Evolutionary conservation across 1,284 basidiomycete genomes (phyloP), one percentile per base, ranked within the genome.

Genomic region (Microbotryum violaceum): DNA sequence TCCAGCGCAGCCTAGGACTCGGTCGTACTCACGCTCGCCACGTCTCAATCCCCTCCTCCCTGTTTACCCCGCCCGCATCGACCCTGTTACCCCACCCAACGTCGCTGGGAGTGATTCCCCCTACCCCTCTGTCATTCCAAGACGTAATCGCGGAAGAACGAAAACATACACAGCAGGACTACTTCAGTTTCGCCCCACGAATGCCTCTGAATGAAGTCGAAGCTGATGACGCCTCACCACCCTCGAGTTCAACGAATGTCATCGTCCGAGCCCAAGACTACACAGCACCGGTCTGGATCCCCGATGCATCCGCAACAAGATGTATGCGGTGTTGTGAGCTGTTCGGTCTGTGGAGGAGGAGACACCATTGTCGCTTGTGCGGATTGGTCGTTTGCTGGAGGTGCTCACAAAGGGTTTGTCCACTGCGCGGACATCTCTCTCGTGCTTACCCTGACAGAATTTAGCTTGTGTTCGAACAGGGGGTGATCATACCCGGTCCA

Each of bases 311-410:
- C 71, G 85, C 88, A 9, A 82, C 83, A 63, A 80, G 81, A 49
- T 96, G 91, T 74, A 89, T 89, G 87, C 80, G 87, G 16, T 96
- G 91, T 72, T 82, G 82, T 14, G 78, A 82, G 56, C 70, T 80
- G 25, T 96, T 96, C 75, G 86, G 87, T 6, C 85, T 91, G 80
- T 82, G 88, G 74, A 79, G 89, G 64, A 77, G 92, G 68, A 81
- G 88, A 70, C 91, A 96, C 74, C 91, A 96, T 73, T 96, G 91
- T 75, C 78, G 92, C 58, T 77, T 96, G 12, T 96, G 92, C 74
- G 91, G 91, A 1, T 76, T 86, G 57, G 89, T 91, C 70, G 85
- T 94, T 6, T 96, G 92, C 75, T 83, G 84, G 37, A 74, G 76
- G 2, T 96, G 92, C 76, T 91, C 89, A n/a, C 37, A 37, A 37